Percentiles rank a stretch among this genome's conserved stretches.
Conservation (phyloP, 305 asterid genomes). For the Solanum hybrid region DNA sequence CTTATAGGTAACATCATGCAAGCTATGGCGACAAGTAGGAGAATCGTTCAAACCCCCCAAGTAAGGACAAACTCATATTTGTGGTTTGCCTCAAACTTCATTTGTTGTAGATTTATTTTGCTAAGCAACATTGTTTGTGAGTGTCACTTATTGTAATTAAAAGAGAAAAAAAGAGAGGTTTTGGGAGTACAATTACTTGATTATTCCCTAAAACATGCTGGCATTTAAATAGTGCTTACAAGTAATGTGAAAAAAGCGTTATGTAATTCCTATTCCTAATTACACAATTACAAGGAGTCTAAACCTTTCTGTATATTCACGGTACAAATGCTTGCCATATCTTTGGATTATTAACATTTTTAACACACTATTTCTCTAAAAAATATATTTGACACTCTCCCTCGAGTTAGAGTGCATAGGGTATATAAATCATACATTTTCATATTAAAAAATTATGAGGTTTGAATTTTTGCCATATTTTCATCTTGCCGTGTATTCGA, state of each 20-base stretch:
- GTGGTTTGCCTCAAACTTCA: not conserved
- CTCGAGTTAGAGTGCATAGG: not conserved
- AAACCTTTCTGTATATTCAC: not conserved
- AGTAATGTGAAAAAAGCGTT: not conserved
- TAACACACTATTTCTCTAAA: not conserved
- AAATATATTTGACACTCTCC: not conserved
- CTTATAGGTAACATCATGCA: conserved; percentile 74
- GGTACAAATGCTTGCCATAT: not conserved
- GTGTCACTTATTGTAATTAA: not conserved
- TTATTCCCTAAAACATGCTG: not conserved
- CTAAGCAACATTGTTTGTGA: not conserved
- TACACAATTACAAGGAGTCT: not conserved
- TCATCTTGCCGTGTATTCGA: not conserved
- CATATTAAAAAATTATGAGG: not conserved
- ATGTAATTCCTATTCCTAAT: not conserved
- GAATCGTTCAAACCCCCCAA: conserved; percentile 89
- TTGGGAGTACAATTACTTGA: not conserved
- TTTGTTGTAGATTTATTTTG: not conserved
- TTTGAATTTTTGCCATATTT: not conserved
- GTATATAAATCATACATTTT: not conserved
- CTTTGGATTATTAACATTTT: not conserved
- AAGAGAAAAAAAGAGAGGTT: not conserved
- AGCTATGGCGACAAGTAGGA: conserved; percentile 94
- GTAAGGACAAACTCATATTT: conserved; percentile 32
- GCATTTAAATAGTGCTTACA: not conserved